Conservation (phyloP, 2,329 filamentous ascomycete genomes). For the Davidsoniella neocaledoniae region DNA sequence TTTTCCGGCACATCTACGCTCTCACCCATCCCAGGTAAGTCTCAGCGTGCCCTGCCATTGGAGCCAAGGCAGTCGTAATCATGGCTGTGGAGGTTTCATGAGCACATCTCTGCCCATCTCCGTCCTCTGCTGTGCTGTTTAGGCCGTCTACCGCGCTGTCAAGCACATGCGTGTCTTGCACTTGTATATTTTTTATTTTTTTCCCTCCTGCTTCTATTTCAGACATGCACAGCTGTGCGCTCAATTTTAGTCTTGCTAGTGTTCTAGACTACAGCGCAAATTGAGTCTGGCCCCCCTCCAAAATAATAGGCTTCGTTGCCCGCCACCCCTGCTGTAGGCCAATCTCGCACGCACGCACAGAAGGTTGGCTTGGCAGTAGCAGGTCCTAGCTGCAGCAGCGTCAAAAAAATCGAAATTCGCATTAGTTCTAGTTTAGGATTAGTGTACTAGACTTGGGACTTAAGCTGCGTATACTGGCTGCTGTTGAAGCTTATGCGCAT, state of each 20-base stretch:
- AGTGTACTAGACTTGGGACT: background rate
- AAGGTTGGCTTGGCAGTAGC: constrained; percentile 10
- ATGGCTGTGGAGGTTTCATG: too few species aligned
- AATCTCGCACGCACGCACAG: constrained; percentile 4
- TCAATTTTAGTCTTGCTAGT: background rate
- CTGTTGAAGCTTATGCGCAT: background rate
- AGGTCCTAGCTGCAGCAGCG: background rate
- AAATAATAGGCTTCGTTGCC: too few species aligned
- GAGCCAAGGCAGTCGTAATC: too few species aligned
- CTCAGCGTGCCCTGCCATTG: too few species aligned
- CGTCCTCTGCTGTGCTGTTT: background rate
- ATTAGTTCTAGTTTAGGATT: background rate
- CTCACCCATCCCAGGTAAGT: constrained; percentile 12
- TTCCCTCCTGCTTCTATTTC: background rate
- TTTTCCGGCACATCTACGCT: too few species aligned
- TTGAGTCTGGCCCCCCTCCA: background rate
- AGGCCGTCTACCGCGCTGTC: background rate
- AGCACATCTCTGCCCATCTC: background rate
- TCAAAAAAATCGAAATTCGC: background rate
- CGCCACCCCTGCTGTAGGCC: background rate
- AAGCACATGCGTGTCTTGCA: background rate
- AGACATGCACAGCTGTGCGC: background rate
- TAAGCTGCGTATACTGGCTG: background rate
- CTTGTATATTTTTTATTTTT: background rate
- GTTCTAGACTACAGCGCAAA: background rate